Evolutionary conservation across 2,329 filamentous ascomycete species (phyloP), one percentile per base, ranked within the genome.

Genomic region (Didymella arachidicola): DNA sequence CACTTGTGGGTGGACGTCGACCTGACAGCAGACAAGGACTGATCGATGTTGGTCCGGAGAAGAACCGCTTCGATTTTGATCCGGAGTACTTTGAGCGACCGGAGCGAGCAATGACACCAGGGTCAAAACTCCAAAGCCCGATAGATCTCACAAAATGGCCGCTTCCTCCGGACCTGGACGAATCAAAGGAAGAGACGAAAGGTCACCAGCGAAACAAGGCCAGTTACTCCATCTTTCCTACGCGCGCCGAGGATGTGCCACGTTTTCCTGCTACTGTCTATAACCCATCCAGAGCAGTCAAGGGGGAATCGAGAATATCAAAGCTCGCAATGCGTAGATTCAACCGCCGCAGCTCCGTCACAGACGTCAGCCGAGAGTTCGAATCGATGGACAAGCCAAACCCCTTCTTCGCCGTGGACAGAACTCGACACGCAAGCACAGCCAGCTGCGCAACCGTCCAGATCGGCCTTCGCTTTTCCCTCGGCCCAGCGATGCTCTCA

Each of bases 361-460:
- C 76, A 4, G 76, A 78, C 47, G 72, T 78, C 41, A 69, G 66
- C 55, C 74, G 75, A 39, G 72, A 71, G n/a, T 75, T 76, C 52
- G 68, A 67, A 34, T 74, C 72, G 44, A 46, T 80, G 68, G 66
- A 76, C 45, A 71, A 72, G 52, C 73, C 75, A 25, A 67, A 65
- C 45, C 78, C 77, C 41, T 80, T 80, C 50, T 76, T 77, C 41
- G 75, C 74, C 10, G 47, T 55, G 57, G 57, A 51, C 27, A 55
- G 43, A 43, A 55, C 19, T 19, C 57, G 57, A 25, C 57, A 60
- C 10, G 47, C 30, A 29, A 91, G 88, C 1, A 80, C 87, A 41
- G 81, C 80, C 16, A 90, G 88, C 43, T 85, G 85, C 10, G 87
- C 87, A 25, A 91, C 88, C 0, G 88, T 91, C 11, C 88, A 90